Base-by-base conservation (phyloP, 2,329 filamentous ascomycete species). In the Tolypocladium album region DNA sequence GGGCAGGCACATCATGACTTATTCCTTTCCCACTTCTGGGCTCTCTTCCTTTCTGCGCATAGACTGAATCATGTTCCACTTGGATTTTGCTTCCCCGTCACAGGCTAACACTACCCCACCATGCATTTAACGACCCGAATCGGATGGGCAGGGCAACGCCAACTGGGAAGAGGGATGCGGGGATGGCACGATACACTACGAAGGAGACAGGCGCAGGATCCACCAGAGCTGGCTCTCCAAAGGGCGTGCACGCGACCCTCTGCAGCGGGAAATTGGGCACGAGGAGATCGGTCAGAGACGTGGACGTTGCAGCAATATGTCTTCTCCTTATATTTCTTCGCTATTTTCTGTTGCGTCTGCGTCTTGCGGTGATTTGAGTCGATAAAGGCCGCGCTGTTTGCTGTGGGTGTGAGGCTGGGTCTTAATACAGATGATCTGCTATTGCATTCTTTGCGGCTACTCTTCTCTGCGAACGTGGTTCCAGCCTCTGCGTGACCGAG, bases 1-100 rank as follows among this genome's bases (percentile, higher is more conserved):
- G 66, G 67, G 67, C 66, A 64, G 68, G 57, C 59, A 60, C 55
- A 47, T 63, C 42, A 63, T 57, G 60, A 61, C 27, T 56, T 59
- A 61, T 60, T 62, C 56, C 27, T 39, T 59, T 60, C 24, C 58
- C 57, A 40, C 15, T 55, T 58, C 52, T 55, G 57, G 24, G 43
- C 55, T 56, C 40, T 63, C 61, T 67, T 61, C 65, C 65, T 65
- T 69, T 69, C 65, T 69, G 67, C 70, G 69, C 70, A 71, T 73
- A 73, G 72, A 74, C 66, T 70, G 68, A 70, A 69, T 69, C 63
- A 69, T 69, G 67, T 70, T 66, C 36, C 64, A 65, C 61, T 71
- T 70, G 68, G 69, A 71, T 72, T 66, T 67, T 66, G 64, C 66
- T 66, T 61, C 66, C 34, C 60, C 58, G 60, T 62, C 61, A 42